Base-by-base conservation (phyloP, 192 early-diverging fungal species). In the Diversispora epigaea region DNA sequence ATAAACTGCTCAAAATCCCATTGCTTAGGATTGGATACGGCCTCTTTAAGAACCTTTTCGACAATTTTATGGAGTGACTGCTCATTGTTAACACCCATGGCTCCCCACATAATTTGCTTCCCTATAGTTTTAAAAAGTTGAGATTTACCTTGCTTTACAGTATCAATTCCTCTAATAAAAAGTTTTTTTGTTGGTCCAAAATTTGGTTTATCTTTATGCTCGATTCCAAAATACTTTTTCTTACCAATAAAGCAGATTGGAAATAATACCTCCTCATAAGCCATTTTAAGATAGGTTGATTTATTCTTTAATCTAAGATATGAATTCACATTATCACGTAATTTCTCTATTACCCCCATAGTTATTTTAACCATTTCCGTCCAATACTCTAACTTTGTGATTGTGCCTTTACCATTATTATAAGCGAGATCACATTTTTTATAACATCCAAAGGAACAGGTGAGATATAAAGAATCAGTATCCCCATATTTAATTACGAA, bases 401-500 rank as follows among this genome's bases (percentile, higher is more conserved):
- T 14, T n/a, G n/a, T n/a, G n/a, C n/a, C n/a, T n/a, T 57, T 39
- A 3, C 41, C 40, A 21, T 17, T 40, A 19, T 2, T 14, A 40
- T 17, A 71, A 3, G 10, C 55, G 55, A 5, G 25, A 71, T 71
- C 32, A n/a, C 55, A 57, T 71, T 71, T 54, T 58, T 57, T 14
- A 57, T 44, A 71, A 71, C 44, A 71, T 39, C 57, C 44, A 43
- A 6, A 10, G 40, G 69, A 14, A 7, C 32, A 57, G 5, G 55
- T 40, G 21, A 71, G 52, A 57, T 71, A 71, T 40, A 71, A 71
- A 55, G 69, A 71, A 21, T 68, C 40, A 15, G 64, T 66, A 66
- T 66, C 41, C 0, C 41, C 64, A 43, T 66, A 65, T 41, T 68
- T 68, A 3, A 68, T 41, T 6, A 3, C 22, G 32, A 69, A 69